phyloP scores from a whole-genome alignment of 2,329 filamentous ascomycete genomes.

The Didymella sp. region DNA sequence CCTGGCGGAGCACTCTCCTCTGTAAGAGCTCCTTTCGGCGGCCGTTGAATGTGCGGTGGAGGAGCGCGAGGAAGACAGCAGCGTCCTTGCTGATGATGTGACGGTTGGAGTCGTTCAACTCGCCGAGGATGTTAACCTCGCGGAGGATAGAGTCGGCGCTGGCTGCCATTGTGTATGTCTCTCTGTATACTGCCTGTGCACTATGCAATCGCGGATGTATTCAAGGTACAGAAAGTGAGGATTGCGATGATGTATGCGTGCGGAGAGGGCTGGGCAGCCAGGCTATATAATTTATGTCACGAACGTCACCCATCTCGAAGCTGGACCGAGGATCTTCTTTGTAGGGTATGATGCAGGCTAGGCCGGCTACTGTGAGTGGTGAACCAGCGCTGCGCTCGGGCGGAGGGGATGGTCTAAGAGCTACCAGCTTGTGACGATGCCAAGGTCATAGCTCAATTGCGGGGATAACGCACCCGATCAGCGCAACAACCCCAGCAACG shows the following conservation, averaged over 20 bases:
- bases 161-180: conserved; percentile 48
- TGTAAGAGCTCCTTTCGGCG: conserved; percentile 89
- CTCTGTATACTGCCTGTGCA: conserved; percentile 15
- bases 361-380: conserved; percentile 41
- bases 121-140: conserved; percentile 85
- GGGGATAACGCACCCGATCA: conserved; percentile 33
- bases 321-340: conserved; percentile 47
- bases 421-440: conserved; percentile 47
- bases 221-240: conserved; percentile 23
- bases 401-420: conserved; percentile 33
- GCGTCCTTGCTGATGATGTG: conserved; percentile 94
- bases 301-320: conserved; percentile 45
- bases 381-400: conserved; percentile 34
- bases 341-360: conserved; percentile 35
- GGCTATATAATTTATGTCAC: conserved; percentile 37
- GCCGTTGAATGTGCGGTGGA: conserved; percentile 92
- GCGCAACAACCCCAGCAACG: conserved; percentile 24
- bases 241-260: conserved; percentile 38
- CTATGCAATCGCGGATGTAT: conserved; percentile 8
- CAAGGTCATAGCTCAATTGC: conserved; percentile 38
- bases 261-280: conserved; percentile 34
- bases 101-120: conserved; percentile 77
- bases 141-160: conserved; percentile 77
- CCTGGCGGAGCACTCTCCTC: conserved; percentile 83
- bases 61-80: conserved; percentile 87